These are phyloP conservation scores for Parascedosporium putredinis DNA, from an alignment of 2,329 filamentous ascomycete genomes.

Conservation along the genomic window DNA sequence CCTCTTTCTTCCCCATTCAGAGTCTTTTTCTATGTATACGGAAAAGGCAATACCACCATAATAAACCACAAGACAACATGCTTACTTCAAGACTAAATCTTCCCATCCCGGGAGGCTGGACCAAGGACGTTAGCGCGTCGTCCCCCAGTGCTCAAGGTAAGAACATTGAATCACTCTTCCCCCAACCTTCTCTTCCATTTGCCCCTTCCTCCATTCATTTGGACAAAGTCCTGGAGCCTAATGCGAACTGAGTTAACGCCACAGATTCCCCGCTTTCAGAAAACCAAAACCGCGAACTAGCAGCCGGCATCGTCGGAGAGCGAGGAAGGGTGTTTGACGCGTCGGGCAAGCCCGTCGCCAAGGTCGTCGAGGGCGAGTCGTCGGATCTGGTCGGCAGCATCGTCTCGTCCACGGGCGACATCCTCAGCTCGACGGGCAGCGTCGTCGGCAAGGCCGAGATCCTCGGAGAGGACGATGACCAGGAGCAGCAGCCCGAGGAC, in stretches of 20 bases:
- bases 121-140: background rate
- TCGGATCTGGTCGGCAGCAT: constrained; percentile 30
- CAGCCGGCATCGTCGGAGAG: constrained; percentile 31
- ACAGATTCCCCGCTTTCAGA: background rate
- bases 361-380: constrained; percentile 28
- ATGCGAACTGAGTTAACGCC: background rate
- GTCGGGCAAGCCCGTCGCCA: constrained; percentile 31
- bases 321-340: constrained; percentile 34
- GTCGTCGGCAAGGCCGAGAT: constrained; percentile 44
- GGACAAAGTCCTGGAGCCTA: background rate
- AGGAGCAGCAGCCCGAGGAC: constrained; percentile 25
- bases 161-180: background rate
- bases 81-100: constrained; percentile 5
- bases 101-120: constrained; percentile 3
- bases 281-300: constrained; percentile 20
- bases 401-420: constrained; percentile 24
- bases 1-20: too few species aligned
- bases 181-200: too few species aligned
- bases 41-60: too few species aligned
- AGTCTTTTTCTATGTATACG: too few species aligned
- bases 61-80: too few species aligned
- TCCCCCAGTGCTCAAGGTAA: background rate
- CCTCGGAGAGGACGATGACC: constrained; percentile 26
- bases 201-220: background rate
- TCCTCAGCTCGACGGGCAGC: constrained; percentile 27